Evolutionary conservation across 192 early-diverging fungal genomes (phyloP).

Genomic region (Chytriomyces hyalinus): DNA sequence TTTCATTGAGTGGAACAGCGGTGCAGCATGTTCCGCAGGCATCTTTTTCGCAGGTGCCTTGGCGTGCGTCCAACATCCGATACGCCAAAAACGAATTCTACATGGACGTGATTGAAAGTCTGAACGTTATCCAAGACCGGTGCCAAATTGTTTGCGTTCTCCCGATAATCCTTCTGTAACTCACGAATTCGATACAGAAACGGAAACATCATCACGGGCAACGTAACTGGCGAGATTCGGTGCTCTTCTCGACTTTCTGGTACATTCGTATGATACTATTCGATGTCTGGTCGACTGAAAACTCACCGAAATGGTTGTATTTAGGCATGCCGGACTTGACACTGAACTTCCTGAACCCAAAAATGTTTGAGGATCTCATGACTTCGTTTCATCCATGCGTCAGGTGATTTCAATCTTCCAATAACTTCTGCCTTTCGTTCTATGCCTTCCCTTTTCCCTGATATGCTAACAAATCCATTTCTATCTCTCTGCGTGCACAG

Average conservation of each 20-base stretch:
- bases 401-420: constrained; percentile 41
- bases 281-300: background rate
- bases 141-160: constrained; percentile 37
- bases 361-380: constrained; percentile 73
- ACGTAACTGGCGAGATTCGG: constrained; percentile 78
- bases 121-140: constrained; percentile 83
- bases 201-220: constrained; percentile 74
- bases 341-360: constrained; percentile 72
- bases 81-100: constrained; percentile 93
- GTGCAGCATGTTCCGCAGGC: constrained; percentile 63
- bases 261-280: constrained; percentile 23
- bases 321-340: constrained; percentile 88
- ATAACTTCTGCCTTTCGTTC: background rate
- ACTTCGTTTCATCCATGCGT: constrained; percentile 90
- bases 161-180: background rate
- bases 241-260: constrained; percentile 82
- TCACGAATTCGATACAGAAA: constrained; percentile 41
- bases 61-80: constrained; percentile 85
- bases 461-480: background rate
- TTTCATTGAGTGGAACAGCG: constrained; percentile 76
- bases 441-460: constrained; percentile 7
- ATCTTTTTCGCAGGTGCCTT: constrained; percentile 76
- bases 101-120: constrained; percentile 88
- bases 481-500: constrained; percentile 33
- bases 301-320: background rate